phyloP scores from a whole-genome alignment of 1,139 yeast species.

The Pichia sp. region DNA sequence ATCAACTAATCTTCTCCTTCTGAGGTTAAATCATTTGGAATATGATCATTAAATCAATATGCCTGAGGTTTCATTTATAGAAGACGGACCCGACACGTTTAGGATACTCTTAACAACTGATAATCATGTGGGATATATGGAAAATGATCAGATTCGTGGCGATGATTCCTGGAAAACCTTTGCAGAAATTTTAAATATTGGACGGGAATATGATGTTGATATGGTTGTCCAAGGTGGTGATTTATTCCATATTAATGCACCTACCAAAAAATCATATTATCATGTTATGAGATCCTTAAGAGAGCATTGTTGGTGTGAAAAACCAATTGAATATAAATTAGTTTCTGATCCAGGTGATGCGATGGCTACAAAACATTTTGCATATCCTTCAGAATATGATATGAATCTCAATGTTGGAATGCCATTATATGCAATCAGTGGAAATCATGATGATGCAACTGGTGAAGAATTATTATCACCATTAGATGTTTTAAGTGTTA shows the following conservation, averaged over 20 bases:
- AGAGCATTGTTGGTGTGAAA: conserved; percentile 71
- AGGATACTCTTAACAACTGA: conserved; percentile 83
- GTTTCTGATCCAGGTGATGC: conserved; percentile 70
- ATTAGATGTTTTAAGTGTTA: conserved; percentile 71
- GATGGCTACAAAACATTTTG: conserved; percentile 40
- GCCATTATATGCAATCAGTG: conserved; percentile 93
- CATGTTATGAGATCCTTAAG: conserved; percentile 76
- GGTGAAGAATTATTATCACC: conserved; percentile 87
- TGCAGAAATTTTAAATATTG: conserved; percentile 72
- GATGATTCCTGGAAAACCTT: conserved; percentile 87
- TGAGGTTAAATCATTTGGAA: too few relatives aligned
- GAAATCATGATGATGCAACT: conserved; percentile 96
- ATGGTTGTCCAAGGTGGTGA: conserved; percentile 93
- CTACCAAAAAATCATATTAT: conserved; percentile 77
- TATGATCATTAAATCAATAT: conserved; percentile 11
- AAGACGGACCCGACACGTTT: conserved; percentile 52
- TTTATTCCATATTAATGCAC: conserved; percentile 83
- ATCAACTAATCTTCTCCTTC: too few relatives aligned
- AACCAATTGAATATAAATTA: conserved; percentile 80
- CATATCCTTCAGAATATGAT: conserved; percentile 81
- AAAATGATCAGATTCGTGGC: conserved; percentile 83
- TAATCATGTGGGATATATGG: conserved; percentile 92
- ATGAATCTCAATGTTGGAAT: conserved; percentile 81
- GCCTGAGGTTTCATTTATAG: conserved; percentile 37
- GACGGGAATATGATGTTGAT: conserved; percentile 71